Percentiles rank a stretch among this genome's conserved stretches.
phyloP scores from a whole-genome alignment of 306 rosid species.

The Casuarina equisetifolia region DNA sequence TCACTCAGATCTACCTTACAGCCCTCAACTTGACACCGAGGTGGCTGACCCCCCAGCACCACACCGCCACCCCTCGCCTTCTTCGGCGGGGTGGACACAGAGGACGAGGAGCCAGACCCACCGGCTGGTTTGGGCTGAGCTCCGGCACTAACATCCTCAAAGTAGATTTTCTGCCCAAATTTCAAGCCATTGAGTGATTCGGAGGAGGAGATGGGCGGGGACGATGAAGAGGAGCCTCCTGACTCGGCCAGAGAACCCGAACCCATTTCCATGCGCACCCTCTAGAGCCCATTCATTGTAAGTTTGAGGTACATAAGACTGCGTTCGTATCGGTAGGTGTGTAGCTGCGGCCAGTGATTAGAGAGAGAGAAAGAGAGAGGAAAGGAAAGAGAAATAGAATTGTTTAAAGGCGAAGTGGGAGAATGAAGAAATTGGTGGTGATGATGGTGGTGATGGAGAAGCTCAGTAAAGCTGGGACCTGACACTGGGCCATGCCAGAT shows the following conservation, averaged over 20 bases:
- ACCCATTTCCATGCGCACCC: slow-evolving; percentile 48
- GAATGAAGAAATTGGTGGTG: slow-evolving; percentile 26
- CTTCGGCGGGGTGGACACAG: slow-evolving; percentile 41
- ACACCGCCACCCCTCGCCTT: slow-evolving; percentile 48
- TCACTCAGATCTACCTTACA: slow-evolving; percentile 83
- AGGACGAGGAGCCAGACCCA: slow-evolving; percentile 26
- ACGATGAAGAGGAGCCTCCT: slow-evolving; percentile 46
- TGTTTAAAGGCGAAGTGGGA: slow-evolving; percentile 18
- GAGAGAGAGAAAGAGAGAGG: slow-evolving; percentile 8
- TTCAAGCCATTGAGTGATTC: slow-evolving; percentile 70
- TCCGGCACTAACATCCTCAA: slow-evolving; percentile 57
- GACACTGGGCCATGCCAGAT: slow-evolving; percentile 79
- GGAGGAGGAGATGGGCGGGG: slow-evolving; percentile 54
- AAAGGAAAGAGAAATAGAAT: background rate
- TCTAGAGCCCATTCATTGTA: slow-evolving; percentile 41
- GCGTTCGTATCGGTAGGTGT: background rate
- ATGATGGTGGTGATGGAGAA: slow-evolving; percentile 22
- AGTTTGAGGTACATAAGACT: slow-evolving; percentile 7
- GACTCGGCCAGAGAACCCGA: slow-evolving; percentile 52
- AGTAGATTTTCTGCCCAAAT: slow-evolving; percentile 75
- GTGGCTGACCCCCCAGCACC: slow-evolving; percentile 52
- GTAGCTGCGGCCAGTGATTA: background rate
- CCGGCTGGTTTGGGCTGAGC: slow-evolving; percentile 39
- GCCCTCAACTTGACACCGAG: slow-evolving; percentile 94
- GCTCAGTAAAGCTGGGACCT: slow-evolving; percentile 48